Base-by-base conservation (phyloP, 2,329 filamentous ascomycete genomes). In the Neonectria coccinea region DNA sequence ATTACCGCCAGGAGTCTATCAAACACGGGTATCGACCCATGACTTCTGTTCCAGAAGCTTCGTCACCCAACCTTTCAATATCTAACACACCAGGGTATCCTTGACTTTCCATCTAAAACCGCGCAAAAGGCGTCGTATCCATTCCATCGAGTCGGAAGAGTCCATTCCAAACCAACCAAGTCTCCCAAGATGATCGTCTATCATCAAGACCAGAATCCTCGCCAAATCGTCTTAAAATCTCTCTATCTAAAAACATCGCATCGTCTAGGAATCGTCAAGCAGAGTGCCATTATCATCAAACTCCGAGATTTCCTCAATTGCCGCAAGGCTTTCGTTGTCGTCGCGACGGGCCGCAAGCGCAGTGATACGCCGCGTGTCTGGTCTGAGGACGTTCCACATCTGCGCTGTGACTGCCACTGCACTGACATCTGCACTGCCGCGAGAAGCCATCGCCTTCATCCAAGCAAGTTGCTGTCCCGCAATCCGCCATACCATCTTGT, bases 391-490 rank as follows among this genome's bases (percentile, higher is more conserved):
- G 0, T 74, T 77, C 58, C 79, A 81, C 70, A 82, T 76, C 16
- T 67, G 62, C 0, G 80, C 75, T 2, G 76, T 77, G 27, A 85
- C 73, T 0, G 78, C 54, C 1, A 80, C 73, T 3, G 58, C 75
- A 62, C 57, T 66, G 5, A 62, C 63, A 2, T 67, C 61, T 0
- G 52, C 41, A 25, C 31, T 63, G 48, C 62, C 69, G 53, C 67
- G 73, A 10, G 69, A 67, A 36, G 58, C 44, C 20, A 59, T 66
- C 0, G 80, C 78, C 69, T 88, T 88, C 62, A 88, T 77, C 36
- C 74, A 73, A 8, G 79, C 81, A 2, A 88, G 77, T 70, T 88
- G 85, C 1, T 74, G 76, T 0, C 85, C 85, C 0, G 81, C 81
- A 64, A 88, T 79, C 11, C 73, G 74, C 84, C 84, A 88, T 1